phyloP scores from a whole-genome alignment of 371 early-diverging fungal genomes.

The Actinomortierella ambigua region DNA sequence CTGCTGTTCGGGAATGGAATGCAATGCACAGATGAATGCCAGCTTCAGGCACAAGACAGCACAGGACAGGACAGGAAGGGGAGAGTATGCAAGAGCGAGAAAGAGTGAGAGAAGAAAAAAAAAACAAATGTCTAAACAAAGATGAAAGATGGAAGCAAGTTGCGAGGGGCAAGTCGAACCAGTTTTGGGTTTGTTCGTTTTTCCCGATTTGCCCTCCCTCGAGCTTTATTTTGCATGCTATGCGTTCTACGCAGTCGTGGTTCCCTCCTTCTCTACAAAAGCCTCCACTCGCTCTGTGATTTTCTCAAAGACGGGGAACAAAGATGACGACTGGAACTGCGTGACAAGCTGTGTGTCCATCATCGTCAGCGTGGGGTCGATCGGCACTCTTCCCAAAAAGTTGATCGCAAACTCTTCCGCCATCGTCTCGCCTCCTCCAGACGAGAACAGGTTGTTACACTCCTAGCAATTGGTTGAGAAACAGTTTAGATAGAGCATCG shows the following conservation, averaged over 20 bases:
- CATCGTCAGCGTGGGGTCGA: conserved; percentile 80
- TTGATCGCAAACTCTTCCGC: conserved; percentile 78
- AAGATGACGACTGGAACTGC: conserved; percentile 60
- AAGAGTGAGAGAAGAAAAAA: too few relatives aligned
- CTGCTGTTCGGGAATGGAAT: too few relatives aligned
- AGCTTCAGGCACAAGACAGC: too few relatives aligned
- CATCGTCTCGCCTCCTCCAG: conserved; percentile 91
- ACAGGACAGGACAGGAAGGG: too few relatives aligned
- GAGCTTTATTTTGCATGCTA: too few relatives aligned
- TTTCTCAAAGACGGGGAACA: conserved; percentile 65
- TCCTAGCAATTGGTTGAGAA: conserved; percentile 54
- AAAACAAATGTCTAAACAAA: too few relatives aligned
- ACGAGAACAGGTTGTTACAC: conserved; percentile 92
- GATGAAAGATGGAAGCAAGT: too few relatives aligned
- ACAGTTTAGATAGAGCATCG: conserved; percentile 44
- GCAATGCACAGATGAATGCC: too few relatives aligned
- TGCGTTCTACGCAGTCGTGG: not conserved
- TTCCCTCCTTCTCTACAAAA: conserved; percentile 11
- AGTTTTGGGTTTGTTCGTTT: too few relatives aligned
- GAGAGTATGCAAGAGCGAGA: too few relatives aligned
- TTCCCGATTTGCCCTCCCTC: too few relatives aligned
- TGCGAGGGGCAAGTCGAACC: too few relatives aligned
- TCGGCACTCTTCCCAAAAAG: conserved; percentile 86
- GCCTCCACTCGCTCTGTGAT: conserved; percentile 57
- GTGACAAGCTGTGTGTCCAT: conserved; percentile 70